Evolutionary conservation across 768 basidiomycete species (phyloP).

Genomic region (Tylopilus sp.): DNA sequence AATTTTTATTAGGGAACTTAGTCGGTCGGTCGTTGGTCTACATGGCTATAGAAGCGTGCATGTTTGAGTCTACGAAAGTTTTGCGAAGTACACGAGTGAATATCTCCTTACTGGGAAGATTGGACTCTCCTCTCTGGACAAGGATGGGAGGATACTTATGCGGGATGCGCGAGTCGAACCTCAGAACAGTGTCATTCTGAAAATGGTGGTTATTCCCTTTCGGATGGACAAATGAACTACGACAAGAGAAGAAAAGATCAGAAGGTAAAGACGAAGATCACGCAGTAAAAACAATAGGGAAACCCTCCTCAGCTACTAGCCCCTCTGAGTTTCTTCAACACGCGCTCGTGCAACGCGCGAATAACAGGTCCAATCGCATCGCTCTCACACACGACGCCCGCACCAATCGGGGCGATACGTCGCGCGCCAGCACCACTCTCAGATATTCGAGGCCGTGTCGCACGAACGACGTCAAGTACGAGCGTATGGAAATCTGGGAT

Average conservation of each 20-base stretch:
- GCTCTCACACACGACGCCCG: conserved; percentile 61
- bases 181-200: not conserved
- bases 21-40: too few relatives aligned
- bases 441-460: conserved; percentile 10
- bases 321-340: conserved; percentile 31
- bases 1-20: too few relatives aligned
- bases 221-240: not conserved
- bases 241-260: not conserved
- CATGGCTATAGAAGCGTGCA: too few relatives aligned
- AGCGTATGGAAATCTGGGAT: conserved; percentile 59
- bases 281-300: not conserved
- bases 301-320: conserved; percentile 1
- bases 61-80: too few relatives aligned
- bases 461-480: conserved; percentile 47
- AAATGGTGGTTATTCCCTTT: not conserved
- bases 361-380: conserved; percentile 44
- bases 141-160: too few relatives aligned
- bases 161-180: not conserved
- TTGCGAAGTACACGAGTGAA: too few relatives aligned
- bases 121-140: too few relatives aligned
- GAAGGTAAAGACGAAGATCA: not conserved
- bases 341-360: conserved; percentile 47
- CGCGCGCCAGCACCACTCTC: conserved; percentile 19
- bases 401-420: conserved; percentile 53
- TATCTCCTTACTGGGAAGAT: too few relatives aligned